Conservation (phyloP, 1,139 yeast genomes). For the Yamadazyma dushanensis region DNA sequence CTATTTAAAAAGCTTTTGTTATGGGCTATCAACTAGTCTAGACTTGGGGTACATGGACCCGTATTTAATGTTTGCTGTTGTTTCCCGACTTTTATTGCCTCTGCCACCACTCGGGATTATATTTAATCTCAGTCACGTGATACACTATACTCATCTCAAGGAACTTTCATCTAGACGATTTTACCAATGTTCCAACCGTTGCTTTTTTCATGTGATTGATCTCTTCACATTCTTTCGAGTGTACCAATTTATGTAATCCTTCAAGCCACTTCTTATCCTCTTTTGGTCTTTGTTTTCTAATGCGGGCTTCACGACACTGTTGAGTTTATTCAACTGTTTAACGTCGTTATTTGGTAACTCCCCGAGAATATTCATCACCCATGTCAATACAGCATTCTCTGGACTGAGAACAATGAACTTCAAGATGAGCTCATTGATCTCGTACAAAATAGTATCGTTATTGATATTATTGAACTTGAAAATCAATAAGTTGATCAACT, state of each 20-base stretch:
- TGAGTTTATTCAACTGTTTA: constrained; percentile 64
- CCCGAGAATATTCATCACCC: constrained; percentile 61
- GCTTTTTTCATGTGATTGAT: constrained; percentile 6
- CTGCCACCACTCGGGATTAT: no score
- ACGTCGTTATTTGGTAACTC: constrained; percentile 64
- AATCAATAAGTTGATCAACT: constrained; percentile 65
- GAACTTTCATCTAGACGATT: no score
- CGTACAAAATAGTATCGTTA: constrained; percentile 59
- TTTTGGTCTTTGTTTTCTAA: constrained; percentile 70
- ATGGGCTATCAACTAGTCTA: no score
- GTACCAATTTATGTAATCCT: constrained; percentile 82
- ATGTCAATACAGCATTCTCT: constrained; percentile 41
- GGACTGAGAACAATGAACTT: constrained; percentile 61
- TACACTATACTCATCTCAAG: no score
- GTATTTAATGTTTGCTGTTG: no score
- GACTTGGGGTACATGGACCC: no score
- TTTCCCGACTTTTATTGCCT: no score
- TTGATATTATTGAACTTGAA: constrained; percentile 58
- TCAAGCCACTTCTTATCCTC: constrained; percentile 66
- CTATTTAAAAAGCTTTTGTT: no score
- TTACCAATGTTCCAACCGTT: no score
- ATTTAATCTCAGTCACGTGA: no score
- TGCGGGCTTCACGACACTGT: constrained; percentile 58
- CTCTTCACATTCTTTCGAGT: constrained; percentile 63
- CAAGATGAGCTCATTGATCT: constrained; percentile 73